phyloP scores from a whole-genome alignment of 139 green algal species.

The Chlamydomonas incerta region DNA sequence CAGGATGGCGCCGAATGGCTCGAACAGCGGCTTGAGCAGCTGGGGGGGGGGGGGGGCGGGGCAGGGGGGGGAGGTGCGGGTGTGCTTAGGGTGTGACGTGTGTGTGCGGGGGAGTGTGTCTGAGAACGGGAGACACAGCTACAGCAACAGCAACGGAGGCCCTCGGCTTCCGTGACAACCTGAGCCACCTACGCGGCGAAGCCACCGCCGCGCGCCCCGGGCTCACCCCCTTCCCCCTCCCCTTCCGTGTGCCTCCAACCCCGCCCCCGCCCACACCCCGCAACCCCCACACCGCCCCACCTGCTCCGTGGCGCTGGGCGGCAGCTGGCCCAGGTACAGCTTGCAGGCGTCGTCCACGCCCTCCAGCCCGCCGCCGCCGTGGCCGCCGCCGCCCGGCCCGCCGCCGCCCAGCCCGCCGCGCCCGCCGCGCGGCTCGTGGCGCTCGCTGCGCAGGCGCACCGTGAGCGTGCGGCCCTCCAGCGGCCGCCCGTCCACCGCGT shows the following conservation, averaged over 20 bases:
- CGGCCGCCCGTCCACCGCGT: conserved; percentile 52
- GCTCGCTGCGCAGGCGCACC: conserved; percentile 53
- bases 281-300: background rate
- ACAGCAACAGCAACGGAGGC: no score
- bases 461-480: conserved; percentile 64
- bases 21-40: conserved; percentile 73
- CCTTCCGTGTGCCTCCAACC: no score
- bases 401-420: no score
- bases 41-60: conserved; percentile 60
- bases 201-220: no score
- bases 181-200: no score
- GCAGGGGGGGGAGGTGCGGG: no score
- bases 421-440: background rate
- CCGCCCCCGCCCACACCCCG: no score
- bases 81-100: background rate
- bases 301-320: background rate
- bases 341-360: conserved; percentile 64
- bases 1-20: conserved; percentile 50
- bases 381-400: background rate
- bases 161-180: no score
- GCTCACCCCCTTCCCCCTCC: no score
- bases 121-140: no score
- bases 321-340: conserved; percentile 68
- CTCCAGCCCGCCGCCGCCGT: background rate
- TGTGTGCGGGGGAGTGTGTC: background rate